Evolutionary conservation across 2,329 filamentous ascomycete genomes (phyloP).

Genomic region (Aureobasidium sp.): DNA sequence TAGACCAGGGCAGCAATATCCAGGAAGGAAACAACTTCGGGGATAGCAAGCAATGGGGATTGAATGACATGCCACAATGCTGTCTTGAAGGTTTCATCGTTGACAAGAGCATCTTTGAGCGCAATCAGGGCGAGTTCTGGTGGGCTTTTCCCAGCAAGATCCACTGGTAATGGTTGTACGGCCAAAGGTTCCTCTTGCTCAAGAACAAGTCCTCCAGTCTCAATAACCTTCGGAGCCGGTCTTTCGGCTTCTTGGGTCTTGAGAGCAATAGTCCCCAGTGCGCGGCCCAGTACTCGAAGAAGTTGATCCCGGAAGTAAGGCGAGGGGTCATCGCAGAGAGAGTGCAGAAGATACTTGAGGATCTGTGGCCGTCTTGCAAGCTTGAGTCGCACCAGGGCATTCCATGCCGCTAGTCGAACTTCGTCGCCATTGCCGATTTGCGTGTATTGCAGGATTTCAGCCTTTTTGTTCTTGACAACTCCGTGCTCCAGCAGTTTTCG

Average conservation of each 20-base stretch:
- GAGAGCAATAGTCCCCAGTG: conserved; percentile 53
- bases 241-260: conserved; percentile 38
- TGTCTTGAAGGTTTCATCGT: conserved; percentile 44
- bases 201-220: conserved; percentile 46
- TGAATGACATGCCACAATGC: conserved; percentile 51
- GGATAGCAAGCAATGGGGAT: conserved; percentile 43
- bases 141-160: conserved; percentile 45
- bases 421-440: conserved; percentile 53
- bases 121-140: conserved; percentile 53
- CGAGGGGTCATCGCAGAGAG: conserved; percentile 51
- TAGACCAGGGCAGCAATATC: conserved; percentile 54
- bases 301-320: conserved; percentile 51
- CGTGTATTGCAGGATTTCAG: conserved; percentile 57
- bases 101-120: conserved; percentile 47
- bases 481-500: conserved; percentile 48
- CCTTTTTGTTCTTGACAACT: conserved; percentile 45
- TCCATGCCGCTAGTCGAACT: conserved; percentile 53
- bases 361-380: conserved; percentile 46
- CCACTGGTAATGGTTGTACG: conserved; percentile 40
- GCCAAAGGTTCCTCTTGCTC: conserved; percentile 50
- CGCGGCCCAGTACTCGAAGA: conserved; percentile 46
- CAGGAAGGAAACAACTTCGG: conserved; percentile 50
- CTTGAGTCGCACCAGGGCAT: conserved; percentile 50
- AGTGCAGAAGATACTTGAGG: conserved; percentile 51
- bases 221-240: conserved; percentile 28